These are phyloP conservation scores for Lecanoromycetidae sp. DNA, from an alignment of 2,329 filamentous ascomycete species.

Conservation along the genomic window DNA sequence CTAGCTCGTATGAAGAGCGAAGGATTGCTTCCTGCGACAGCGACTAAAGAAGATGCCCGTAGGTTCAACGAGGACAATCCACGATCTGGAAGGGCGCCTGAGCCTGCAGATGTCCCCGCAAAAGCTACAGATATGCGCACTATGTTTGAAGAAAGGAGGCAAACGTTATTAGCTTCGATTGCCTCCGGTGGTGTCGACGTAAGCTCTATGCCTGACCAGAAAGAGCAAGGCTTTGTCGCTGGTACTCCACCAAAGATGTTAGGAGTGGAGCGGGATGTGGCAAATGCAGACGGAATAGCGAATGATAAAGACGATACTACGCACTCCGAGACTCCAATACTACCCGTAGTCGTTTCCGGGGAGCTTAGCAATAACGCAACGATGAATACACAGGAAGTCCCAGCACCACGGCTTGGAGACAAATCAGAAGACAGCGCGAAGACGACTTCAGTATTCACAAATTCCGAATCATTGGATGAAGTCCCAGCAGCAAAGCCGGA, in stretches of 20 bases:
- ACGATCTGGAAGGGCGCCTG: background rate
- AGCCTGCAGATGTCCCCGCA: no score
- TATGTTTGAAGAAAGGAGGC: conserved; percentile 40
- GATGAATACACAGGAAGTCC: no score
- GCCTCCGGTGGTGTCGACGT: conserved; percentile 40
- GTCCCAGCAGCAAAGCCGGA: background rate
- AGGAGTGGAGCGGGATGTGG: background rate
- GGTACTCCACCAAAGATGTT: no score
- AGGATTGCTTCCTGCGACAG: conserved; percentile 40
- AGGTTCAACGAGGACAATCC: conserved; percentile 21
- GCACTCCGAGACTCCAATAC: background rate
- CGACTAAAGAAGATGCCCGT: conserved; percentile 39
- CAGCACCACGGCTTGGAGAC: no score
- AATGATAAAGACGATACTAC: background rate
- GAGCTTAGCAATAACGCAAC: no score
- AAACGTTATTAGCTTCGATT: conserved; percentile 41
- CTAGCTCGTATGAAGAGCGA: conserved; percentile 41
- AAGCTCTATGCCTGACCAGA: background rate
- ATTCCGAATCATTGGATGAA: background rate
- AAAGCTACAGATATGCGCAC: no score
- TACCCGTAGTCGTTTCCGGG: no score
- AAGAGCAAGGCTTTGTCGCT: no score
- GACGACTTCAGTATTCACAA: no score
- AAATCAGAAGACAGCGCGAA: no score
- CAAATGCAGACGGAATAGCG: background rate